phyloP scores from a whole-genome alignment of 495 filamentous ascomycete genomes.

The Penicilliopsis zonata region DNA sequence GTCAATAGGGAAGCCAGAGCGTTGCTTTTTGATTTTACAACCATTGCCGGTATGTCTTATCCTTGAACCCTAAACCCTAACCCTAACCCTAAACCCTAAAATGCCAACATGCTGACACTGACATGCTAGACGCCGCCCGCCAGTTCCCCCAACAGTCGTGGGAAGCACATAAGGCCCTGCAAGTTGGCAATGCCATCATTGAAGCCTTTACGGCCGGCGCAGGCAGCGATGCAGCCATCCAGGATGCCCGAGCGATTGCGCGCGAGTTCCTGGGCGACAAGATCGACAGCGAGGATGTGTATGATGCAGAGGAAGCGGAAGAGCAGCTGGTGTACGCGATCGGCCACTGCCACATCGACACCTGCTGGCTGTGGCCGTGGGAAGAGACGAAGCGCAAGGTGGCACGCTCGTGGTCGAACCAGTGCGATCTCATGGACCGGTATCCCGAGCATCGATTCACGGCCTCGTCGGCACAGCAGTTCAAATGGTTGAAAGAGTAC shows the following conservation, averaged over 20 bases:
- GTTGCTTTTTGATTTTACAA: constrained; percentile 87
- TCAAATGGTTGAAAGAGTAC: constrained; percentile 86
- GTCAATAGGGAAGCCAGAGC: constrained; percentile 77
- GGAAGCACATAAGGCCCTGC: constrained; percentile 77
- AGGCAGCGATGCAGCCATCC: constrained; percentile 61
- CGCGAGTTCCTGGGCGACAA: constrained; percentile 68
- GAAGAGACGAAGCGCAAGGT: constrained; percentile 98
- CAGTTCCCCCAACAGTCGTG: constrained; percentile 71
- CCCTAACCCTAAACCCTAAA: background rate
- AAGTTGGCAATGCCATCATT: constrained; percentile 76
- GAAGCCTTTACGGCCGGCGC: constrained; percentile 73
- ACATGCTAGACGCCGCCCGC: constrained; percentile 58
- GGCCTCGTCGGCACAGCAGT: constrained; percentile 89
- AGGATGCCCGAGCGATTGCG: constrained; percentile 69
- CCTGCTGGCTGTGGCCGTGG: constrained; percentile 97
- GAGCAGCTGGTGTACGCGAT: constrained; percentile 74
- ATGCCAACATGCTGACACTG: no score
- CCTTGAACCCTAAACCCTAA: background rate
- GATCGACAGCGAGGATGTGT: constrained; percentile 74
- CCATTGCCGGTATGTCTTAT: constrained; percentile 48
- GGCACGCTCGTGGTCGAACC: constrained; percentile 89
- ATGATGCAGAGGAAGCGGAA: constrained; percentile 54
- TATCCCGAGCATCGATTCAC: constrained; percentile 92
- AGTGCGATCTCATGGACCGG: constrained; percentile 85
- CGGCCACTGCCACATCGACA: constrained; percentile 95